Evolutionary conservation across 805 yeast genomes (phyloP).

Genomic region (Saccharomycopsis selenospora): DNA sequence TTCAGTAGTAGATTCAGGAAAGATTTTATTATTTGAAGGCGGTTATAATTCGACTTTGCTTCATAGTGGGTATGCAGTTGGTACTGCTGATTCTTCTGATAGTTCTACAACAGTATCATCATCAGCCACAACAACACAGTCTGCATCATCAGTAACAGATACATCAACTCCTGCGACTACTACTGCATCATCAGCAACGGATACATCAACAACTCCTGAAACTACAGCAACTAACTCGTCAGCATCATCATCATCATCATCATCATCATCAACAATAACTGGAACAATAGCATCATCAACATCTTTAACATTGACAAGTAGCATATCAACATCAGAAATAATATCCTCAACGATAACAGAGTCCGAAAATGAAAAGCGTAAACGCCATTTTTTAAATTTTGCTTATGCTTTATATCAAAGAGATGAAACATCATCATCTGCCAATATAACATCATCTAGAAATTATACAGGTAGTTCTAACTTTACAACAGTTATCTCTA

Average conservation of each 20-base stretch:
- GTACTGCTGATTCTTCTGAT: slow-evolving; percentile 20
- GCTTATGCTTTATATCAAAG: neutral
- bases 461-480: neutral
- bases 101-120: slow-evolving; percentile 14
- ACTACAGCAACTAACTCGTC: slow-evolving; percentile 5
- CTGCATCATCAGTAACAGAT: slow-evolving; percentile 3
- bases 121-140: neutral
- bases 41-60: slow-evolving; percentile 24
- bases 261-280: neutral
- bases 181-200: neutral
- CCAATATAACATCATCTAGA: neutral
- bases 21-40: slow-evolving; percentile 24
- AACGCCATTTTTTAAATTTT: neutral
- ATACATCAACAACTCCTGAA: neutral
- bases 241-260: neutral
- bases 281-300: neutral
- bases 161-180: neutral
- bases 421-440: neutral
- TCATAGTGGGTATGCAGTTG: slow-evolving; percentile 21
- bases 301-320: too few relatives aligned
- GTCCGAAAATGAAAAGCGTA: slow-evolving; percentile 1
- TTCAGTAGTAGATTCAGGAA: slow-evolving; percentile 31
- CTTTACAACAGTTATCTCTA: slow-evolving; percentile 2
- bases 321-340: too few relatives aligned
- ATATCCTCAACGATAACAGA: too few relatives aligned